These are phyloP conservation scores for Leccinum pachyderme DNA, from an alignment of 1,284 basidiomycete species.

Conservation along the genomic window DNA sequence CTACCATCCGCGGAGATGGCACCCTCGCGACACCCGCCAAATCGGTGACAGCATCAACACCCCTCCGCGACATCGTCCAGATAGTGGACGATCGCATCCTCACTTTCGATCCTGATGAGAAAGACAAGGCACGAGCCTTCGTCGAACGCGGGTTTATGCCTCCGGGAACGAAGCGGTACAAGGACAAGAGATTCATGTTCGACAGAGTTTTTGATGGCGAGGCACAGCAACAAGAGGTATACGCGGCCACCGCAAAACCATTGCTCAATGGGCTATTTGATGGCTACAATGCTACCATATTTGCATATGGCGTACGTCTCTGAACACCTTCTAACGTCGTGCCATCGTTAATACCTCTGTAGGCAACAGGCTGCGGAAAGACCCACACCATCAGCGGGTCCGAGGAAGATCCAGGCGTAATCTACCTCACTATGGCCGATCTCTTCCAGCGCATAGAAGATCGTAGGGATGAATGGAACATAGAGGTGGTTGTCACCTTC, in stretches of 20 bases:
- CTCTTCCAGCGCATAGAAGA: constrained; percentile 89
- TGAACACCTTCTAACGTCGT: constrained; percentile 4
- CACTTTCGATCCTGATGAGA: constrained; percentile 94
- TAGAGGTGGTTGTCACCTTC: constrained; percentile 88
- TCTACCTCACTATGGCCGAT: constrained; percentile 95
- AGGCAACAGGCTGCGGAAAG: constrained; percentile 98
- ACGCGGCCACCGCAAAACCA: constrained; percentile 80
- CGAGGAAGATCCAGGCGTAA: constrained; percentile 83
- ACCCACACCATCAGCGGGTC: constrained; percentile 97
- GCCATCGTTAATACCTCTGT: constrained; percentile 18
- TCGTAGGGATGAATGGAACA: constrained; percentile 75
- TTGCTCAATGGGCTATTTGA: constrained; percentile 82
- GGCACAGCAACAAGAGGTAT: constrained; percentile 82
- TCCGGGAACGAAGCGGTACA: constrained; percentile 86
- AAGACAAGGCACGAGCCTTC: constrained; percentile 71
- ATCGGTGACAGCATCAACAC: constrained; percentile 47
- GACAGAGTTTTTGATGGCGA: constrained; percentile 86
- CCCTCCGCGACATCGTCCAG: constrained; percentile 73
- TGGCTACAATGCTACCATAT: constrained; percentile 96
- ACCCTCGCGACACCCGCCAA: constrained; percentile 69
- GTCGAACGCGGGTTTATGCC: constrained; percentile 78
- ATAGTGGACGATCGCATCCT: constrained; percentile 84
- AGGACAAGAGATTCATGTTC: constrained; percentile 94
- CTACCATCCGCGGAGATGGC: constrained; percentile 76
- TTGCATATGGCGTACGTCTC: constrained; percentile 89